A percentile compares a stretch with the other conserved stretches of the same genome.
These are phyloP conservation scores for Tricholoma sp. DNA, from an alignment of 768 basidiomycete species.

Conservation along the genomic window DNA sequence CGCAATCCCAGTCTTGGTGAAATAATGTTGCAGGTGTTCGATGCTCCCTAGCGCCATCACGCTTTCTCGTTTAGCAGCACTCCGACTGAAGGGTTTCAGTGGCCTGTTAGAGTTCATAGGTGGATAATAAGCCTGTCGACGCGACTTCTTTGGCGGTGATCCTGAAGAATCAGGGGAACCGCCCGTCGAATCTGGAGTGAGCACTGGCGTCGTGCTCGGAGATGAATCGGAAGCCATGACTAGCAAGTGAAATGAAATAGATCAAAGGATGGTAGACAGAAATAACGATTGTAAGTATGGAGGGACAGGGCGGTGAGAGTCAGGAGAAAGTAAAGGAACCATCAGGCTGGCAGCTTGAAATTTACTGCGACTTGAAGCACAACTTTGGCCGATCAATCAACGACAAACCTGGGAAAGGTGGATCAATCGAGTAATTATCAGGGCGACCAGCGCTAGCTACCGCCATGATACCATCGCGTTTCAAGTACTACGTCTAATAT, in stretches of 20 bases:
- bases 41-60: constrained; percentile 96
- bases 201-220: constrained; percentile 43
- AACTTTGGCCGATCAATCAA: neutral
- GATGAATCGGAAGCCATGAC: constrained; percentile 38
- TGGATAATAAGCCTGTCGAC: constrained; percentile 76
- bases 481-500: too few relatives aligned
- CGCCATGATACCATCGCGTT: too few relatives aligned
- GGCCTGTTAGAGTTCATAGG: constrained; percentile 69
- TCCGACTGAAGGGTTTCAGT: constrained; percentile 81
- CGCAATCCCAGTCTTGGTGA: constrained; percentile 80
- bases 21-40: constrained; percentile 93
- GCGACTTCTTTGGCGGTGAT: constrained; percentile 45
- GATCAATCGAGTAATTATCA: too few relatives aligned
- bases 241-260: neutral
- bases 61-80: constrained; percentile 89
- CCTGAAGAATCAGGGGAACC: constrained; percentile 22
- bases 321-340: neutral
- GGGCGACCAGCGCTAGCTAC: too few relatives aligned
- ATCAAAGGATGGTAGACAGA: neutral
- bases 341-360: neutral
- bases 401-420: neutral
- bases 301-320: neutral
- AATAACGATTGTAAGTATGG: neutral
- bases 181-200: constrained; percentile 15
- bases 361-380: neutral